A percentile compares a stretch with the other conserved stretches of the same genome.
Conservation (phyloP, 768 basidiomycete species). For the Tephrocybe sp. region DNA sequence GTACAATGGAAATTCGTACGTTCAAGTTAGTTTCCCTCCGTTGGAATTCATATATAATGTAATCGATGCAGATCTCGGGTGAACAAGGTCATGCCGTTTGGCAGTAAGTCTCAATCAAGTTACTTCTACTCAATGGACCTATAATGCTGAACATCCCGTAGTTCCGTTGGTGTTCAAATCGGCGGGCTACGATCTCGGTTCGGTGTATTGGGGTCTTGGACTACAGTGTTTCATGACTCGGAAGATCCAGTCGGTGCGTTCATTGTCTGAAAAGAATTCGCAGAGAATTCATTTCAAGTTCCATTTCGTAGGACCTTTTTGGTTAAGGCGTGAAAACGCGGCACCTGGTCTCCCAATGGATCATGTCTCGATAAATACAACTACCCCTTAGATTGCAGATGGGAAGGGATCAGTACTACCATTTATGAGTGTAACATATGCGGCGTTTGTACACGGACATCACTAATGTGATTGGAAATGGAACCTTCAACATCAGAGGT, state of each 20-base stretch:
- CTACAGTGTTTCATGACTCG: constrained; percentile 40
- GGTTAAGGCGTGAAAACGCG: constrained; percentile 24
- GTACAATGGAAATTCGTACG: constrained; percentile 66
- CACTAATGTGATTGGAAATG: no score
- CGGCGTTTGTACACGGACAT: no score
- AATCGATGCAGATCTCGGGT: constrained; percentile 39
- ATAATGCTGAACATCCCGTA: constrained; percentile 19
- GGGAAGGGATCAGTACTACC: no score
- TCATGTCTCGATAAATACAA: constrained; percentile 14
- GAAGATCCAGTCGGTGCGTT: constrained; percentile 44
- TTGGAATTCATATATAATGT: background rate
- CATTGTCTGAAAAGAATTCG: background rate
- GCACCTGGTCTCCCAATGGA: constrained; percentile 13
- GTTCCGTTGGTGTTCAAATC: constrained; percentile 61
- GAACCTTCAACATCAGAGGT: no score
- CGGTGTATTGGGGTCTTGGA: constrained; percentile 56
- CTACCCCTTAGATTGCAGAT: background rate
- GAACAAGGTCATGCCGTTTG: constrained; percentile 52
- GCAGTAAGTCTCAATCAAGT: constrained; percentile 36
- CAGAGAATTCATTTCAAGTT: background rate
- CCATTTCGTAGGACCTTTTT: constrained; percentile 29
- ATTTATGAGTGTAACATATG: no score
- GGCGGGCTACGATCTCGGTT: constrained; percentile 57
- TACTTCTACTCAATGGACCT: background rate
- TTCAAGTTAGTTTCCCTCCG: background rate